A percentile compares a stretch with the other conserved stretches of the same genome.
Evolutionary conservation across 495 filamentous ascomycete genomes (phyloP).

Genomic region (Podospora didyma): DNA sequence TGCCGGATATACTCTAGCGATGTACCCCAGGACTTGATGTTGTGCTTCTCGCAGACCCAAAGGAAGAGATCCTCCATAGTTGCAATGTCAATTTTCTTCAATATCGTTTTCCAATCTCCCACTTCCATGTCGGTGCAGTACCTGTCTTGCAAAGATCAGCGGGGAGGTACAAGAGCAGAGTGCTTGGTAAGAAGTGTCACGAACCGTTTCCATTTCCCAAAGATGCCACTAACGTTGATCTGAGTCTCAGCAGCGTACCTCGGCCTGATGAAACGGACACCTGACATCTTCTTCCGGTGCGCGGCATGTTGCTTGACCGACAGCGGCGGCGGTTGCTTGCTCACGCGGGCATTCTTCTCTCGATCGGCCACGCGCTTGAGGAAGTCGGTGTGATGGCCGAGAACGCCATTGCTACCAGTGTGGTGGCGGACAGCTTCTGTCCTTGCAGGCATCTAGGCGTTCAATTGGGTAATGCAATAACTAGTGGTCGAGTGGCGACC

Average conservation of each 20-base stretch:
- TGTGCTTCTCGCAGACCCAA: slow-evolving; percentile 15
- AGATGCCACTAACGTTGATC: slow-evolving; percentile 18
- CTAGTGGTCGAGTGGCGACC: neutral
- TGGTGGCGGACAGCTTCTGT: neutral
- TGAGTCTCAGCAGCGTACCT: slow-evolving; percentile 18
- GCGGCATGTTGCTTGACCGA: neutral
- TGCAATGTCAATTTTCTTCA: slow-evolving; percentile 8
- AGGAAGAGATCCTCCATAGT: slow-evolving; percentile 20
- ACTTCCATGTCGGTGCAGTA: slow-evolving; percentile 9
- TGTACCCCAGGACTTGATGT: slow-evolving; percentile 10
- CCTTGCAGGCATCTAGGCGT: neutral
- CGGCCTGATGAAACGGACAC: slow-evolving; percentile 9
- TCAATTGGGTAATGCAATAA: neutral
- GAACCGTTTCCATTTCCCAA: slow-evolving; percentile 16
- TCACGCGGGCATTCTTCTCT: slow-evolving; percentile 1
- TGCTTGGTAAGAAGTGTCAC: neutral
- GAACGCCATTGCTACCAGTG: neutral
- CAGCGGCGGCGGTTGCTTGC: neutral
- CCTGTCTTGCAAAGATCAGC: neutral
- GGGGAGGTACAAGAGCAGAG: neutral
- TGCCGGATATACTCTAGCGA: slow-evolving; percentile 18
- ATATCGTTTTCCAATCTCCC: slow-evolving; percentile 16
- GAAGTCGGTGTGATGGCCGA: neutral
- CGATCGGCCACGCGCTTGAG: slow-evolving; percentile 1
- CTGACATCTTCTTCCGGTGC: slow-evolving; percentile 7